phyloP scores from a whole-genome alignment of 148 eudicot species.

The Rhododendron ferrugineum region DNA sequence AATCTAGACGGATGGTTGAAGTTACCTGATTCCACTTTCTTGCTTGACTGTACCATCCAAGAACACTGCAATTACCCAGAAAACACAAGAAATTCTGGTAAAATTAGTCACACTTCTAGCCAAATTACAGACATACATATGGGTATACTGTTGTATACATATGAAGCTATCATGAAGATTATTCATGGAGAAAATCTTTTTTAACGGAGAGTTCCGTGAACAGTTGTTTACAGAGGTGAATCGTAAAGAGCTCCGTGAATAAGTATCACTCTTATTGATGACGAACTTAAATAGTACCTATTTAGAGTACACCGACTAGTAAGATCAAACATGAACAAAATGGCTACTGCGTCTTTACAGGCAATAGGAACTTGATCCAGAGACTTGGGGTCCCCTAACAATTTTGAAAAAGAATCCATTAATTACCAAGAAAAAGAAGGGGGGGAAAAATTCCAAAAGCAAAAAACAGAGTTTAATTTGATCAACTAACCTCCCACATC shows the following conservation, averaged over 20 bases:
- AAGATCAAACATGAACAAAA: slow-evolving; percentile 83
- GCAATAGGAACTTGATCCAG: slow-evolving; percentile 70
- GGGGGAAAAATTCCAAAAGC: neutral
- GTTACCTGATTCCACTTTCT: slow-evolving; percentile 74
- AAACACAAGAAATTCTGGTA: neutral
- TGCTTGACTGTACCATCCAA: slow-evolving; percentile 73
- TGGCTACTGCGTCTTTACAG: slow-evolving; percentile 78
- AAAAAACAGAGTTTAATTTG: neutral
- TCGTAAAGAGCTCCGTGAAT: no score
- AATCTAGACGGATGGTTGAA: neutral
- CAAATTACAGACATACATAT: neutral
- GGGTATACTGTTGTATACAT: no score
- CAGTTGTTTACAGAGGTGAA: no score
- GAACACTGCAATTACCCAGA: slow-evolving; percentile 39
- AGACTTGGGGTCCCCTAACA: slow-evolving; percentile 50
- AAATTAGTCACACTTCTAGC: neutral
- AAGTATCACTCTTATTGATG: no score
- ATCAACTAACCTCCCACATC: slow-evolving; percentile 73
- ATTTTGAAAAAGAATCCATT: neutral
- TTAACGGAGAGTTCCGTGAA: no score
- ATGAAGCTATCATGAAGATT: neutral
- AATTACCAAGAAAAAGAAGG: neutral
- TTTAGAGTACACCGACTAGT: slow-evolving; percentile 73
- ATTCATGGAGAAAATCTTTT: no score
- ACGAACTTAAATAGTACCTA: slow-evolving; percentile 25